Conservation (phyloP, 2,329 filamentous ascomycete genomes). For the Penicillium sp. region DNA sequence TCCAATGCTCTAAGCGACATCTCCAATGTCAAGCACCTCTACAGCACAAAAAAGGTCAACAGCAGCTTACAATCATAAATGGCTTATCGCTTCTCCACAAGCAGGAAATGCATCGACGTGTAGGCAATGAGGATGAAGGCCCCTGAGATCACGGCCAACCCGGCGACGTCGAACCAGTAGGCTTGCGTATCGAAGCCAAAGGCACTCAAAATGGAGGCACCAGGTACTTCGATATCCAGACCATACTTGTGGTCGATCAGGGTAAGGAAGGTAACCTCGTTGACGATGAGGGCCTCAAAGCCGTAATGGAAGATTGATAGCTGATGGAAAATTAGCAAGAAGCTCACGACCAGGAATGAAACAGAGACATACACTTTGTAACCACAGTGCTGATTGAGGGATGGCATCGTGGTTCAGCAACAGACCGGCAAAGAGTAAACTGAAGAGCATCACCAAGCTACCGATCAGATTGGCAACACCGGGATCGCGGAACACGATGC, state of each 20-base stretch:
- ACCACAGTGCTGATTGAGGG: constrained; percentile 78
- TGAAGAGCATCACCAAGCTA: constrained; percentile 96
- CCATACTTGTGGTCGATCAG: constrained; percentile 94
- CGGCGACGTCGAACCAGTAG: constrained; percentile 79
- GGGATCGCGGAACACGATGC: constrained; percentile 87
- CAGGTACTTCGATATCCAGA: constrained; percentile 92
- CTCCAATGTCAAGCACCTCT: background rate
- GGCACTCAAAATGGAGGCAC: constrained; percentile 86
- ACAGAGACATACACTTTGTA: constrained; percentile 66
- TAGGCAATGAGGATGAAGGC: constrained; percentile 87
- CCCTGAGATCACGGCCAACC: constrained; percentile 76
- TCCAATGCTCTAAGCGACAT: background rate
- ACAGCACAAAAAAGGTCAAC: background rate
- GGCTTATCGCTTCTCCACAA: constrained; percentile 77
- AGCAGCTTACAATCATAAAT: background rate
- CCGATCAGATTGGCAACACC: constrained; percentile 92
- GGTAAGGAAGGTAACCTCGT: constrained; percentile 87
- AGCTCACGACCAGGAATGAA: background rate
- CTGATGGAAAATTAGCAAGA: constrained; percentile 38
- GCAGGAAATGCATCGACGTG: constrained; percentile 83
- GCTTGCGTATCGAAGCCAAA: constrained; percentile 91
- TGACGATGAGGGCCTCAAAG: constrained; percentile 94
- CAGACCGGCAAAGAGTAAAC: constrained; percentile 87
- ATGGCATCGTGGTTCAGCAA: constrained; percentile 94
- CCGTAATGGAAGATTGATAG: constrained; percentile 98